These are phyloP conservation scores for Pichia sp. DNA, from an alignment of 1,139 yeast genomes.

Conservation along the genomic window DNA sequence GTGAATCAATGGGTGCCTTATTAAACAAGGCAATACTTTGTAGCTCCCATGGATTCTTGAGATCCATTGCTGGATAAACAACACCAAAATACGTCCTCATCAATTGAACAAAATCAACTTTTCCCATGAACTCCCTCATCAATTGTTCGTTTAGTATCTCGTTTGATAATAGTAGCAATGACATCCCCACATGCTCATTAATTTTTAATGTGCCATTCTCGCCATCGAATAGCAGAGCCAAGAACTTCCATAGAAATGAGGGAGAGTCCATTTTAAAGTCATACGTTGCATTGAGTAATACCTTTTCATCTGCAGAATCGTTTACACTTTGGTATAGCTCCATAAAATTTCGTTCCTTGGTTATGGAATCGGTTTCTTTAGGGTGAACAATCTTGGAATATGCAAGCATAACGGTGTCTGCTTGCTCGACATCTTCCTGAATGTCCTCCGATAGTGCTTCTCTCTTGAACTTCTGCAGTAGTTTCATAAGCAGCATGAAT, in stretches of 20 bases:
- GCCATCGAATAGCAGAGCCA: constrained; percentile 1
- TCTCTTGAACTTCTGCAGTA: too few relatives aligned
- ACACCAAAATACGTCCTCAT: constrained; percentile 7
- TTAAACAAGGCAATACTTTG: constrained; percentile 14
- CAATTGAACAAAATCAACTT: constrained; percentile 1
- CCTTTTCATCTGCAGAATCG: constrained; percentile 9
- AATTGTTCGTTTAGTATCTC: constrained; percentile 4
- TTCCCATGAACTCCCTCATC: constrained; percentile 1
- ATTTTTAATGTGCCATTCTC: neutral
- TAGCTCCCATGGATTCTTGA: constrained; percentile 13
- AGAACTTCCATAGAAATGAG: constrained; percentile 1
- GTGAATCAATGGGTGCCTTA: constrained; percentile 6
- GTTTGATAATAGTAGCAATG: constrained; percentile 11
- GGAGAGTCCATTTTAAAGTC: constrained; percentile 3
- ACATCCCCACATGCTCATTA: constrained; percentile 2
- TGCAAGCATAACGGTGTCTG: too few relatives aligned
- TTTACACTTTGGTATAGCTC: too few relatives aligned
- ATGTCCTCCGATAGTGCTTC: too few relatives aligned
- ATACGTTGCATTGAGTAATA: constrained; percentile 12
- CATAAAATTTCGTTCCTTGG: too few relatives aligned
- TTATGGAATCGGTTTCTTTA: too few relatives aligned
- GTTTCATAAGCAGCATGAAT: too few relatives aligned
- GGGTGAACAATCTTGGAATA: too few relatives aligned
- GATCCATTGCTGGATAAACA: constrained; percentile 6
- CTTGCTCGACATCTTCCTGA: too few relatives aligned